phyloP scores from a whole-genome alignment of 495 filamentous ascomycete genomes.

The Penicillium angulare region DNA sequence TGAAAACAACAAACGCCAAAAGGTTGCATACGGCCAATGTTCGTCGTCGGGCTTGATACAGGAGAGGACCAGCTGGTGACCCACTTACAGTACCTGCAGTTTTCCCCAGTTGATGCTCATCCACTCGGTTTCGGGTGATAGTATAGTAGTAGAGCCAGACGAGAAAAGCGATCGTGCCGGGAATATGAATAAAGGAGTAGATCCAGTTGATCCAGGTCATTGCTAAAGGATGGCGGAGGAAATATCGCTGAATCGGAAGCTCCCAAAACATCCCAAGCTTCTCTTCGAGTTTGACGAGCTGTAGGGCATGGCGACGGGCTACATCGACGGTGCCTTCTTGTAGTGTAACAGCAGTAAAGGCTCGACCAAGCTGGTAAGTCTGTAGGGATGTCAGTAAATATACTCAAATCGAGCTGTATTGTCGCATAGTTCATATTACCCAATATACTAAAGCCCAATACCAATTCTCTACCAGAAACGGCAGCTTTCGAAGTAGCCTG shows the following conservation, averaged over 20 bases:
- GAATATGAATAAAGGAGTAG: conserved; percentile 82
- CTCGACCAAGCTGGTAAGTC: conserved; percentile 63
- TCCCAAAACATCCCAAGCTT: conserved; percentile 57
- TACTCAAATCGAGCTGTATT: neutral
- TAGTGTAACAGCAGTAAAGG: conserved; percentile 59
- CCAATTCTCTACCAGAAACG: conserved; percentile 77
- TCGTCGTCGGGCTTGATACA: conserved; percentile 62
- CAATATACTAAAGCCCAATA: conserved; percentile 75
- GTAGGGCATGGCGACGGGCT: conserved; percentile 56
- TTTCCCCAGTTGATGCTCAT: conserved; percentile 37
- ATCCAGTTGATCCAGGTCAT: conserved; percentile 60
- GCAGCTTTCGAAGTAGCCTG: conserved; percentile 62
- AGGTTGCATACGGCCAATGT: conserved; percentile 75
- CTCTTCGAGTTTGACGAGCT: conserved; percentile 55
- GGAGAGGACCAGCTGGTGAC: conserved; percentile 45
- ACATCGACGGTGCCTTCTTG: conserved; percentile 56
- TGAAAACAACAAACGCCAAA: conserved; percentile 75
- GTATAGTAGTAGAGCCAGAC: conserved; percentile 68
- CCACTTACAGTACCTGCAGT: conserved; percentile 30
- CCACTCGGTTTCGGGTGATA: conserved; percentile 46
- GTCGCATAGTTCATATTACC: conserved; percentile 34
- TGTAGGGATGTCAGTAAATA: conserved; percentile 18
- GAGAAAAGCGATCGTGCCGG: conserved; percentile 70
- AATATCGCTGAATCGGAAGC: conserved; percentile 51
- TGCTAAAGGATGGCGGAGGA: conserved; percentile 41